phyloP scores from a whole-genome alignment of 257 asterid species.

The Plantago major region DNA sequence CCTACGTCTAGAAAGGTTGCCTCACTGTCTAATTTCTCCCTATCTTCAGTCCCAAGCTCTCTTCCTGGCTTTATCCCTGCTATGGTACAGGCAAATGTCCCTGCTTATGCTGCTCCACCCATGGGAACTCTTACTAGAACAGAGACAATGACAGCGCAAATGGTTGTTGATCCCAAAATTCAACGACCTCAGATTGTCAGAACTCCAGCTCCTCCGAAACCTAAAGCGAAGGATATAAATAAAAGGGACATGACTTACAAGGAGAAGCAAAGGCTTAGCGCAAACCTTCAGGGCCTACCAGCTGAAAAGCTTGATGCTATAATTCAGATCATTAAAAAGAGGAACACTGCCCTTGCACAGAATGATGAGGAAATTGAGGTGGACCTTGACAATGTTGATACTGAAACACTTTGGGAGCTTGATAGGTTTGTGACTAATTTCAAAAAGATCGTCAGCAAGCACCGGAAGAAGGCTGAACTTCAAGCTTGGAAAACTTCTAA shows the following conservation, averaged over 20 bases:
- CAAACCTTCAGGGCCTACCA: constrained; percentile 81
- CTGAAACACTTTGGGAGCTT: constrained; percentile 98
- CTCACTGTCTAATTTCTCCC: constrained; percentile 36
- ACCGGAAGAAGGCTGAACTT: constrained; percentile 80
- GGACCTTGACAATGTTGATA: constrained; percentile 83
- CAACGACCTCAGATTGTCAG: constrained; percentile 50
- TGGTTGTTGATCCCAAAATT: constrained; percentile 41
- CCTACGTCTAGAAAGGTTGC: constrained; percentile 51
- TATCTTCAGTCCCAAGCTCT: constrained; percentile 21
- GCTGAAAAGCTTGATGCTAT: constrained; percentile 84
- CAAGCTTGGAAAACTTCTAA: constrained; percentile 47
- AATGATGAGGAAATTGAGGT: constrained; percentile 92
- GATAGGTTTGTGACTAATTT: constrained; percentile 92
- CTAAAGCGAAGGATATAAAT: constrained; percentile 87
- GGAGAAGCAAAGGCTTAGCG: constrained; percentile 92
- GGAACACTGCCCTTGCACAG: constrained; percentile 71
- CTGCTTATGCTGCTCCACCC: constrained; percentile 22
- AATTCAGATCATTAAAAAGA: constrained; percentile 84
- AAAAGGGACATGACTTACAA: constrained; percentile 95
- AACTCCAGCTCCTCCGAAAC: constrained; percentile 80
- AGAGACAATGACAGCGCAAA: constrained; percentile 33
- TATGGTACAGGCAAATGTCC: constrained; percentile 2
- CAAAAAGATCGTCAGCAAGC: constrained; percentile 89
- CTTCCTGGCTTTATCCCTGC: neutral
- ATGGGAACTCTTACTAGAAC: constrained; percentile 43